Percentiles rank a stretch among this genome's conserved stretches.
phyloP scores from a whole-genome alignment of 2,329 filamentous ascomycete genomes.

The Neopestalotiopsis sp. region DNA sequence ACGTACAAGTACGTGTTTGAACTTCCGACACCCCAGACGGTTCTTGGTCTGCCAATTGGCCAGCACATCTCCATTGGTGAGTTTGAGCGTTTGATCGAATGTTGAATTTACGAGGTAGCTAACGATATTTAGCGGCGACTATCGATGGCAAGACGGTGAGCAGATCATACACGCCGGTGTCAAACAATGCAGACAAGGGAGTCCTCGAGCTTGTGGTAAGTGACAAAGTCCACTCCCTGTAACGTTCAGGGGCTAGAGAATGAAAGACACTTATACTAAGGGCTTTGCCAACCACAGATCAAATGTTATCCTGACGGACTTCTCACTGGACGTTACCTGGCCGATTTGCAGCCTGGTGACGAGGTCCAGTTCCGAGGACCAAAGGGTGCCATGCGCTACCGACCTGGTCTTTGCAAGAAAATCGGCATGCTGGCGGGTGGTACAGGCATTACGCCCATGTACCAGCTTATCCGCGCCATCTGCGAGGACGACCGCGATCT shows the following conservation, averaged over 20 bases:
- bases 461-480: conserved; percentile 66
- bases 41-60: conserved; percentile 60
- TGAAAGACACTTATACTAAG: not conserved
- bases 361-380: conserved; percentile 58
- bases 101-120: not conserved
- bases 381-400: conserved; percentile 61
- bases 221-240: not conserved
- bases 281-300: conserved; percentile 31
- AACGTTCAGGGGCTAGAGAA: not conserved
- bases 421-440: conserved; percentile 63
- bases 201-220: conserved; percentile 49
- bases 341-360: conserved; percentile 51
- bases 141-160: conserved; percentile 50
- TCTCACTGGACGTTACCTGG: conserved; percentile 55
- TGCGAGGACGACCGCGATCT: conserved; percentile 64
- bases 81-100: not conserved
- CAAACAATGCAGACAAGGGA: conserved; percentile 55
- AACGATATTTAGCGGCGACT: conserved; percentile 37
- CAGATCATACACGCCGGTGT: conserved; percentile 60
- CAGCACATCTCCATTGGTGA: conserved; percentile 57
- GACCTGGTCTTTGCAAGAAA: conserved; percentile 42
- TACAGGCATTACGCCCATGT: conserved; percentile 60
- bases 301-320: conserved; percentile 55
- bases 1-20: conserved; percentile 53
- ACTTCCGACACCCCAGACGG: conserved; percentile 47